Evolutionary conservation across 2,329 filamentous ascomycete genomes (phyloP).

Genomic region (Taxawa tesnikishii): DNA sequence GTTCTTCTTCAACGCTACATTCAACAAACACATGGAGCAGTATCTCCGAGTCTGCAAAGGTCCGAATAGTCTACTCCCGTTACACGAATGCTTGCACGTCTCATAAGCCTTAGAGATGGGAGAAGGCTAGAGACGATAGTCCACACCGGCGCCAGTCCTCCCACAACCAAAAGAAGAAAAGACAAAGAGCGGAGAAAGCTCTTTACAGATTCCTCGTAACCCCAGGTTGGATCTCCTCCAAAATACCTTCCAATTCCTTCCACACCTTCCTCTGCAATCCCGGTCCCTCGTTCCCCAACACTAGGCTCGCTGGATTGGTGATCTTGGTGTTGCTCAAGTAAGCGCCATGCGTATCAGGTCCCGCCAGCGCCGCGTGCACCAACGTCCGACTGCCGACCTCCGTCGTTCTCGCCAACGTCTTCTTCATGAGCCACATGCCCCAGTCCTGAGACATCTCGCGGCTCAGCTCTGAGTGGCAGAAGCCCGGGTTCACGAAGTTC

Average conservation of each 20-base stretch:
- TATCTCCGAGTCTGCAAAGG: too few relatives aligned
- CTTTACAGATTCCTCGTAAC: slow-evolving; percentile 12
- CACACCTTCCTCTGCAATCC: slow-evolving; percentile 24
- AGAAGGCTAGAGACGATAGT: too few relatives aligned
- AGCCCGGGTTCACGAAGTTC: slow-evolving; percentile 41
- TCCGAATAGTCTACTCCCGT: too few relatives aligned
- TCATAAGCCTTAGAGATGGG: too few relatives aligned
- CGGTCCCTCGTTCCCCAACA: slow-evolving; percentile 23
- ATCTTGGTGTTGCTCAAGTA: slow-evolving; percentile 25
- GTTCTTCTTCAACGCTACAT: too few relatives aligned
- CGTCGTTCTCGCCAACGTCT: slow-evolving; percentile 21
- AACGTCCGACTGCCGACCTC: slow-evolving; percentile 29
- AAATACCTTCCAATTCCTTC: slow-evolving; percentile 24
- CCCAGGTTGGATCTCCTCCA: slow-evolving; percentile 26
- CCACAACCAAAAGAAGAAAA: too few relatives aligned
- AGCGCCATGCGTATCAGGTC: slow-evolving; percentile 25
- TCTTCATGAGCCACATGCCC: slow-evolving; percentile 13
- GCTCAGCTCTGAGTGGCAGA: slow-evolving; percentile 35
- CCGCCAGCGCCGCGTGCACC: slow-evolving; percentile 24
- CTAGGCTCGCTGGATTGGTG: slow-evolving; percentile 17
- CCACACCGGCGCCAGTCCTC: too few relatives aligned
- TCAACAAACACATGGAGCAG: too few relatives aligned
- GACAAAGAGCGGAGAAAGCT: too few relatives aligned
- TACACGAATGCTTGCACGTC: too few relatives aligned
- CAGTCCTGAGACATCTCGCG: slow-evolving; percentile 19